These are phyloP conservation scores for Dendrobium catenatum DNA, from an alignment of 106 monocot species.

Conservation along the genomic window DNA sequence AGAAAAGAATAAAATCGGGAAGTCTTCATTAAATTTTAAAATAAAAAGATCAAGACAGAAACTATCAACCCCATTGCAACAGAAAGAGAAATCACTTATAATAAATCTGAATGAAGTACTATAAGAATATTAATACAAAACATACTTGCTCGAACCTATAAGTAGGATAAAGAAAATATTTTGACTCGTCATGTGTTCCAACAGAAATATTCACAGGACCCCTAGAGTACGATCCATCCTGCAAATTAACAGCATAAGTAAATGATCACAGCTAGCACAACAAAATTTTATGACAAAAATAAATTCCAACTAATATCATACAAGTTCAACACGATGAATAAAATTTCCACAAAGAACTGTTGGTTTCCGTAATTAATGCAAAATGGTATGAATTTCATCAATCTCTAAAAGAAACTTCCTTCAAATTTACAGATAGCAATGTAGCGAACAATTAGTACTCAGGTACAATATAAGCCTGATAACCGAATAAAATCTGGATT, in stretches of 20 bases:
- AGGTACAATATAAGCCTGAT: not conserved
- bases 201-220: slow-evolving; percentile 75
- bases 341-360: not conserved
- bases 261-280: not conserved
- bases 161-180: slow-evolving; percentile 78
- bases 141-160: slow-evolving; percentile 88
- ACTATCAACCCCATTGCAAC: not conserved
- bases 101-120: not conserved
- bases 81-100: not conserved
- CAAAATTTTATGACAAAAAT: not conserved
- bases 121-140: not conserved
- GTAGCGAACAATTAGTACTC: not conserved
- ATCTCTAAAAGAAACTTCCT: not conserved
- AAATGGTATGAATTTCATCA: not conserved
- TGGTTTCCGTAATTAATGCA: not conserved
- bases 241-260: slow-evolving; percentile 24
- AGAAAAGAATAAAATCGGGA: not conserved
- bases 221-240: slow-evolving; percentile 99
- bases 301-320: not conserved
- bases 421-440: not conserved
- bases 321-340: not conserved
- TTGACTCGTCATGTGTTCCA: slow-evolving; percentile 70
- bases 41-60: not conserved
- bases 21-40: not conserved
- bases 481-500: not conserved